Base-by-base conservation (phyloP, 352 stramenopile genomes). In the Blastocystis sp. region DNA sequence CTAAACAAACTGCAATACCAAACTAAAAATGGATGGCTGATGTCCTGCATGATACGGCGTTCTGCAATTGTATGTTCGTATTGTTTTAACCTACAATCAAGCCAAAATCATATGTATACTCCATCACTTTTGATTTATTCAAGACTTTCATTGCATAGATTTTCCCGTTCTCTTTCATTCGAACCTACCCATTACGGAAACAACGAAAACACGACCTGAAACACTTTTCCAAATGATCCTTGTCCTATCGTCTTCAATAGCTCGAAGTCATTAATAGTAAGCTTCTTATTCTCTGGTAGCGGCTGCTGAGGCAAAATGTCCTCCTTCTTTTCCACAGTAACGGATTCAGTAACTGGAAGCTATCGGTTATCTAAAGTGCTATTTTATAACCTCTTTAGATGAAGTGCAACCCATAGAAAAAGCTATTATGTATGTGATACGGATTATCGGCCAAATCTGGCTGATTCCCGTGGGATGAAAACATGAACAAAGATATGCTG, bases 141-240 rank as follows among this genome's bases (percentile, higher is more conserved):
- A 97, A 90, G 61, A 94, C 96, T 90, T 97, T 97, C 93, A 97
- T 96, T 67, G 94, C 94, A 89, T 95, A 97, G 89, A 97, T 95
- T 89, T 95, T 95, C 39, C 94, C 93, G 88, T 93, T 94, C 61
- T 91, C 93, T 89, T 95, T 95, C 90, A 94, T 94, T 61, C 94
- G 91, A 9, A 95, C 92, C 0, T 96, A 94, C 92, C 95, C 75
- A 96, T 56, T 1, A 1, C 32, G 93, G 6, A 35, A 77, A 3
- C 57, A 0, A 24, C 37, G 9, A 88, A 57, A 35, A 0, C 42
- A 6, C 59, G 51, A 90, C 78, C 32, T 85, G 52, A 19, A 88
- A 94, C 58, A 96, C 93, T 88, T 95, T 95, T 88, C 93, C 93
- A 78, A 95, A 96, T 39, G 92, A 94, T 29, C 93, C 93, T 88